Conservation (phyloP, 495 filamentous ascomycete species). For the Talaromyces adpressus region DNA sequence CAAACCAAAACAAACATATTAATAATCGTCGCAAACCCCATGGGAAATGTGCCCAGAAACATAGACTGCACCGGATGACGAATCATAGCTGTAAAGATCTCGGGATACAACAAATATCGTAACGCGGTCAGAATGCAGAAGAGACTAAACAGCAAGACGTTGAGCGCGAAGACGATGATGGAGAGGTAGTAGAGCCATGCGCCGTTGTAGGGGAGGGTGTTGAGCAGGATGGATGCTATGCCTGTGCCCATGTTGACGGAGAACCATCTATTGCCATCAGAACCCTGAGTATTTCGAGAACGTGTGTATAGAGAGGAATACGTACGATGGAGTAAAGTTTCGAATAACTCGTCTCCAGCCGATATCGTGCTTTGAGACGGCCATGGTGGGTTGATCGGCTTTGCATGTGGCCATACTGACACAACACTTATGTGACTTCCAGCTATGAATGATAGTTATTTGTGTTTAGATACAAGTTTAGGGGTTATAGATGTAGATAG, state of each 20-base stretch:
- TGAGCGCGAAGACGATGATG: conserved; percentile 46
- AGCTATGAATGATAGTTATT: background rate
- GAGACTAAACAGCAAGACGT: conserved; percentile 43
- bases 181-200: conserved; percentile 47
- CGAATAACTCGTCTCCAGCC: conserved; percentile 27
- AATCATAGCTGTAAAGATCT: conserved; percentile 41
- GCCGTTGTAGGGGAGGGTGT: conserved; percentile 50
- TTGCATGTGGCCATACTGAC: background rate
- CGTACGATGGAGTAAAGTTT: conserved; percentile 34
- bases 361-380: conserved; percentile 10
- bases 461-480: background rate
- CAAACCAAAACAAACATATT: conserved; percentile 46
- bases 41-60: conserved; percentile 49
- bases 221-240: conserved; percentile 53
- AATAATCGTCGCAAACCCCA: conserved; percentile 51
- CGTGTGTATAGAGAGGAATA: background rate
- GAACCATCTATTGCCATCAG: conserved; percentile 27
- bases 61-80: conserved; percentile 45
- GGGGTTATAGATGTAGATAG: background rate
- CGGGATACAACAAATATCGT: conserved; percentile 50
- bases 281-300: no score
- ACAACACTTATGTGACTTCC: background rate
- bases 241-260: conserved; percentile 63
- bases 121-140: conserved; percentile 36
- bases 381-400: background rate